Percentiles rank a stretch among this genome's conserved stretches.
Evolutionary conservation across 1,139 yeast genomes (phyloP).

Genomic region (Pichia sp.): DNA sequence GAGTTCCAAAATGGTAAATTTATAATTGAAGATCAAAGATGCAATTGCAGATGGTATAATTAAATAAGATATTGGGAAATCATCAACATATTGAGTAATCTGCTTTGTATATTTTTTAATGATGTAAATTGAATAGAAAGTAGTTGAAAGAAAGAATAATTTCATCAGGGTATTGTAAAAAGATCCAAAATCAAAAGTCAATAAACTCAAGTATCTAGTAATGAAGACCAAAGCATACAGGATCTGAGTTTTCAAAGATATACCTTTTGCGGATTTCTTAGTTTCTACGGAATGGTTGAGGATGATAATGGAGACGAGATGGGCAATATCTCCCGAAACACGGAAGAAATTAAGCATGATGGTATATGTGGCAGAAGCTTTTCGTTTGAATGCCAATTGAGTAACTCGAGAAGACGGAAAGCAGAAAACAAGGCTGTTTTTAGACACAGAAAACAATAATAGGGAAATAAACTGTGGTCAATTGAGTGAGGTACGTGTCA

Average conservation of each 20-base stretch:
- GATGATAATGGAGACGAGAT: conserved; percentile 71
- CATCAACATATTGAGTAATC: conserved; percentile 52
- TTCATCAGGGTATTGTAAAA: conserved; percentile 78
- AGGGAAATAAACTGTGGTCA: too few species aligned
- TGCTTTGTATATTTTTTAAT: conserved; percentile 56
- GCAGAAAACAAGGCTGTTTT: too few species aligned
- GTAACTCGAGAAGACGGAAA: too few species aligned
- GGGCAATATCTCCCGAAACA: conserved; percentile 62
- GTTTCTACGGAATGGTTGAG: conserved; percentile 64
- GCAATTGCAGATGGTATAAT: conserved; percentile 56
- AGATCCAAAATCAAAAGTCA: conserved; percentile 50
- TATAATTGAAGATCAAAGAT: conserved; percentile 61
- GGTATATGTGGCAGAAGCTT: background rate
- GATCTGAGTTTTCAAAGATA: conserved; percentile 82
- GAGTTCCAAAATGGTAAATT: conserved; percentile 56
- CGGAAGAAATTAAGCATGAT: conserved; percentile 29
- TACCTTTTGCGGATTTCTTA: conserved; percentile 69
- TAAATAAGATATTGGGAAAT: conserved; percentile 70
- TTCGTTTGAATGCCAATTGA: too few species aligned
- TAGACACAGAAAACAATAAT: too few species aligned
- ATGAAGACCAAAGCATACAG: conserved; percentile 65
- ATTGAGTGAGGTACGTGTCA: too few species aligned
- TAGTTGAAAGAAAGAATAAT: conserved; percentile 67
- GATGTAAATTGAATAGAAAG: conserved; percentile 68
- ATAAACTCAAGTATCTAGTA: conserved; percentile 71